phyloP scores from a whole-genome alignment of 352 stramenopile species.

The Pythium rishiriense region DNA sequence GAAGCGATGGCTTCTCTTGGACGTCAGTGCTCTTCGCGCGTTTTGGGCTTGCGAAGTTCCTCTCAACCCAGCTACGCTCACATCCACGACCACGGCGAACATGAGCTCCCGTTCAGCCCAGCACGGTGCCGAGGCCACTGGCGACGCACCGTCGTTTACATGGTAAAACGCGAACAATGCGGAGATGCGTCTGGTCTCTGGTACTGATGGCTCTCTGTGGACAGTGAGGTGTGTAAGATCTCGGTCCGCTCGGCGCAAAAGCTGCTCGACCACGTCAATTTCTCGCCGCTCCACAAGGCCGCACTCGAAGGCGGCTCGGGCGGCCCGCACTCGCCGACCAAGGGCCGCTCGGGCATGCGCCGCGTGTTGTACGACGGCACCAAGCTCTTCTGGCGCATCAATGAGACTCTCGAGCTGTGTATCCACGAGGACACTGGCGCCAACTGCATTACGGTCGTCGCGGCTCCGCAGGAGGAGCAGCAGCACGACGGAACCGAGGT shows the following conservation, averaged over 20 bases:
- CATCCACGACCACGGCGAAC: neutral
- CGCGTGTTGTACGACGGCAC: slow-evolving; percentile 80
- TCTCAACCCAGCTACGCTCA: neutral
- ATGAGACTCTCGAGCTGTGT: slow-evolving; percentile 83
- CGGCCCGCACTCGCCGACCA: slow-evolving; percentile 25
- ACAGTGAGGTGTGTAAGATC: slow-evolving; percentile 87
- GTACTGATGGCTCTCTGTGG: slow-evolving; percentile 15
- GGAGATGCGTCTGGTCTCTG: neutral
- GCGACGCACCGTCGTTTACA: slow-evolving; percentile 63
- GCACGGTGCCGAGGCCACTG: slow-evolving; percentile 10
- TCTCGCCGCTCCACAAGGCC: slow-evolving; percentile 84
- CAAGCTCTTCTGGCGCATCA: slow-evolving; percentile 88
- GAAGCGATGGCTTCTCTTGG: neutral
- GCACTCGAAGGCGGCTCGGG: slow-evolving; percentile 51
- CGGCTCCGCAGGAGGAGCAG: slow-evolving; percentile 46
- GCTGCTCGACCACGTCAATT: slow-evolving; percentile 87
- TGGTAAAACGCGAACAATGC: slow-evolving; percentile 37
- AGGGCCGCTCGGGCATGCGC: slow-evolving; percentile 37
- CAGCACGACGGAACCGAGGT: slow-evolving; percentile 34
- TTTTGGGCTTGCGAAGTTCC: neutral
- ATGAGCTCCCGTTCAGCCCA: slow-evolving; percentile 26
- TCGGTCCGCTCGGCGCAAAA: slow-evolving; percentile 86
- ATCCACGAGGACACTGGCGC: slow-evolving; percentile 76
- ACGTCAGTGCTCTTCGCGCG: neutral
- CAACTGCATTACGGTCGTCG: slow-evolving; percentile 70